Percentiles rank a stretch among this genome's conserved stretches.
Conservation (phyloP, 1,284 basidiomycete genomes). For the Chalciporus piperatoides region DNA sequence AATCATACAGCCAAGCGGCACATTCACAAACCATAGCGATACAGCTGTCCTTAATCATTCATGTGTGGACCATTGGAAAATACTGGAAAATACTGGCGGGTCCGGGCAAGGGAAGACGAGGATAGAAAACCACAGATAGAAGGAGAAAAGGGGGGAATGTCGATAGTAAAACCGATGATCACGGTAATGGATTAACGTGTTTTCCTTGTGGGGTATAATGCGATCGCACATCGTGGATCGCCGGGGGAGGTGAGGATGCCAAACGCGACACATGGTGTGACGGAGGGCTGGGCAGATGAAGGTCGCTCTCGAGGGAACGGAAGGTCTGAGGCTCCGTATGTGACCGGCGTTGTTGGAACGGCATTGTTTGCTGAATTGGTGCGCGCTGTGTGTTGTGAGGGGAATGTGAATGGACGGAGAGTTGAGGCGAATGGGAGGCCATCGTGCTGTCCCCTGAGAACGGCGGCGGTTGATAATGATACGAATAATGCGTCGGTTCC, state of each 20-base stretch:
- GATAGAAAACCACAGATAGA: conserved; percentile 28
- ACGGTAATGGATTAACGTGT: conserved; percentile 36
- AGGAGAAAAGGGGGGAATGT: conserved; percentile 16
- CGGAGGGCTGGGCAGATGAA: conserved; percentile 33
- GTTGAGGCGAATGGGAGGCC: conserved; percentile 34
- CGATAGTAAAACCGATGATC: conserved; percentile 24
- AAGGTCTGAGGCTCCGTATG: conserved; percentile 34
- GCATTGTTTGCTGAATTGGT: conserved; percentile 26
- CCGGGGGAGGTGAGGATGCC: conserved; percentile 31
- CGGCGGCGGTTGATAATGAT: conserved; percentile 34
- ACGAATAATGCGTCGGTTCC: conserved; percentile 34
- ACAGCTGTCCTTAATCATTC: conserved; percentile 30
- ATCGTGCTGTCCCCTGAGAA: conserved; percentile 34
- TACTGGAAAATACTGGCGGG: conserved; percentile 22
- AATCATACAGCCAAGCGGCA: conserved; percentile 23
- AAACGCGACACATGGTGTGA: conserved; percentile 32
- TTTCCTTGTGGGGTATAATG: conserved; percentile 38
- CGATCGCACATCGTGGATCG: conserved; percentile 35
- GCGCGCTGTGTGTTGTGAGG: conserved; percentile 30
- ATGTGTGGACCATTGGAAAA: conserved; percentile 18
- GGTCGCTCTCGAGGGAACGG: conserved; percentile 31
- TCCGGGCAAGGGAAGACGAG: conserved; percentile 21
- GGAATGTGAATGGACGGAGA: conserved; percentile 33
- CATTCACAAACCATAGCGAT: conserved; percentile 32
- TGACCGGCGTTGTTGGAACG: conserved; percentile 34